These are phyloP conservation scores for Trifolium subterraneum DNA, from an alignment of 306 rosid genomes.

Conservation along the genomic window DNA sequence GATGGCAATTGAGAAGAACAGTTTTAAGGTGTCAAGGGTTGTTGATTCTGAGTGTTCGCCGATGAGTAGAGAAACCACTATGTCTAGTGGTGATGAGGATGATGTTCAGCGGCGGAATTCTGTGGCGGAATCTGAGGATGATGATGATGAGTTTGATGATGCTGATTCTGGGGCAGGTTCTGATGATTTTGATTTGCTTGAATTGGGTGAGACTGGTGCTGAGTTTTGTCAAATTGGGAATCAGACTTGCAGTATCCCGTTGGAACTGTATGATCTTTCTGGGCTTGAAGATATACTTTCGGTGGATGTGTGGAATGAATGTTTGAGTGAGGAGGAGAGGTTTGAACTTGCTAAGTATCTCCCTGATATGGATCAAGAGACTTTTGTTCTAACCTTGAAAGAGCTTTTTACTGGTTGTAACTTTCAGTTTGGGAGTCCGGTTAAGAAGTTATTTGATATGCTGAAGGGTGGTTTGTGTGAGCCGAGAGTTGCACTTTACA, in stretches of 20 bases:
- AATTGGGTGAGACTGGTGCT: conserved; percentile 90
- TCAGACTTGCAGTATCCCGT: conserved; percentile 91
- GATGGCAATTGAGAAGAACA: conserved; percentile 99
- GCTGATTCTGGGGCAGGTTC: conserved; percentile 99
- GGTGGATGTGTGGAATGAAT: conserved; percentile 93
- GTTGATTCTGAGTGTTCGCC: conserved; percentile 86
- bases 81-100: conserved; percentile 95
- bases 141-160: conserved; percentile 90
- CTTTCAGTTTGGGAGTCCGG: conserved; percentile 91
- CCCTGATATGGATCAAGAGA: conserved; percentile 95
- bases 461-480: conserved; percentile 95
- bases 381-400: conserved; percentile 62
- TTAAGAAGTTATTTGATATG: conserved; percentile 79
- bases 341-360: conserved; percentile 83
- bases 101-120: conserved; percentile 76
- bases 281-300: conserved; percentile 85
- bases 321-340: conserved; percentile 83
- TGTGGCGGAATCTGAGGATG: conserved; percentile 83
- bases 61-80: conserved; percentile 68
- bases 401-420: conserved; percentile 82
- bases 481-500: conserved; percentile 96
- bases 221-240: conserved; percentile 97
- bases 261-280: conserved; percentile 89
- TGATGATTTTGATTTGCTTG: conserved; percentile 96
- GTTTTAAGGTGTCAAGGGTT: conserved; percentile 82